phyloP scores from a whole-genome alignment of 306 rosid genomes.

The Hippophae rhamnoides region DNA sequence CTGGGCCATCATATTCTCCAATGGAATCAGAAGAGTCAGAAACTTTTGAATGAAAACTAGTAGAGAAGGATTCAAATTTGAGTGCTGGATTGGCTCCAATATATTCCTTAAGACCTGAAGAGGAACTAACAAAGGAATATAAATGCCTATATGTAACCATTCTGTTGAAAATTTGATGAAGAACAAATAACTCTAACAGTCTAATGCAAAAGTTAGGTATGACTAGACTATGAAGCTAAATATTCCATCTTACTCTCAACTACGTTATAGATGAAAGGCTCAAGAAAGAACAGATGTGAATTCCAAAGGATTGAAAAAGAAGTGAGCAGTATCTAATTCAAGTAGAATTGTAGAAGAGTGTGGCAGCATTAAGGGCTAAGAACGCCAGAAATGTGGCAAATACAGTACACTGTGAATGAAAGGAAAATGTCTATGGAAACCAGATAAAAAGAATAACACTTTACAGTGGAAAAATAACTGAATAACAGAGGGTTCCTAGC shows the following conservation, averaged over 20 bases:
- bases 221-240: not conserved
- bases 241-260: not conserved
- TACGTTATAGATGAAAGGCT: not conserved
- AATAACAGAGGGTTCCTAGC: no score
- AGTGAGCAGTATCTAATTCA: not conserved
- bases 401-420: no score
- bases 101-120: conserved; percentile 82
- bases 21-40: conserved; percentile 35
- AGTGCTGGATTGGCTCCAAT: conserved; percentile 70
- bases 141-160: not conserved
- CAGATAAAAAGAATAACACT: no score
- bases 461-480: no score
- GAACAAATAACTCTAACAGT: not conserved
- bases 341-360: not conserved
- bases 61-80: conserved; percentile 30
- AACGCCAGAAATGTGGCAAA: not conserved
- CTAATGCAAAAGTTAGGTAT: not conserved
- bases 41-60: conserved; percentile 38
- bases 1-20: conserved; percentile 41
- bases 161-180: not conserved
- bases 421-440: no score
- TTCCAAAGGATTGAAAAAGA: not conserved
- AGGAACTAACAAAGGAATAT: conserved; percentile 14
- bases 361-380: not conserved
- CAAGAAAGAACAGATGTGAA: not conserved